Evolutionary conservation across 371 early-diverging fungal species (phyloP).

Genomic region (Rhizopus sp.): DNA sequence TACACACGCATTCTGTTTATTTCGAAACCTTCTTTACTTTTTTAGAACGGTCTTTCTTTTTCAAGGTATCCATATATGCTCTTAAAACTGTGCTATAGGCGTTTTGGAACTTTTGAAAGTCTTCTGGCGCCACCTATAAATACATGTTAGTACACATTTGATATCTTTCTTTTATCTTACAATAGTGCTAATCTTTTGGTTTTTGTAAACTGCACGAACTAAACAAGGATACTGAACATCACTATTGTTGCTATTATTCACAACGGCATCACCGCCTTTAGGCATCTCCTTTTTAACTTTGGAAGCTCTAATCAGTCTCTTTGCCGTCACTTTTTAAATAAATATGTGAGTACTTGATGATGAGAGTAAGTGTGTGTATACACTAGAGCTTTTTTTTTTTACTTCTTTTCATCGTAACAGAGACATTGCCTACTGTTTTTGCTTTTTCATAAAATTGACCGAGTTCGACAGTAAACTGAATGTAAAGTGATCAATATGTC

Average conservation of each 20-base stretch:
- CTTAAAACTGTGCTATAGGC: slow-evolving; percentile 46
- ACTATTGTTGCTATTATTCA: slow-evolving; percentile 14
- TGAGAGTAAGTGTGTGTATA: too few relatives aligned
- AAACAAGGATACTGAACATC: slow-evolving; percentile 39
- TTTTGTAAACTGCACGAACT: slow-evolving; percentile 43
- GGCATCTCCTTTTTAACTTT: slow-evolving; percentile 40
- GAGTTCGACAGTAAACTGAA: slow-evolving; percentile 50
- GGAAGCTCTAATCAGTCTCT: slow-evolving; percentile 24
- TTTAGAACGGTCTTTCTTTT: slow-evolving; percentile 50
- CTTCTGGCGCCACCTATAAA: slow-evolving; percentile 39
- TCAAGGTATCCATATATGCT: slow-evolving; percentile 53
- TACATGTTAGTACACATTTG: too few relatives aligned
- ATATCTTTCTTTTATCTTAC: too few relatives aligned
- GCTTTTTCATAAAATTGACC: slow-evolving; percentile 47
- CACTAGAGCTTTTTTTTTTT: slow-evolving; percentile 10
- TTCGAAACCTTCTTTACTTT: slow-evolving; percentile 36
- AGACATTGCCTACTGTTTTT: slow-evolving; percentile 40
- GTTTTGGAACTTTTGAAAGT: slow-evolving; percentile 42
- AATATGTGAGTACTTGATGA: too few relatives aligned
- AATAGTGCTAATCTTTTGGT: slow-evolving; percentile 45
- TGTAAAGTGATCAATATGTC: not conserved
- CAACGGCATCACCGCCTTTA: slow-evolving; percentile 31
- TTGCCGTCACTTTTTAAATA: slow-evolving; percentile 34
- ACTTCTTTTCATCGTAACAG: slow-evolving; percentile 55
- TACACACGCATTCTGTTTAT: too few relatives aligned